These are phyloP conservation scores for Aspergillus nidulans DNA, from an alignment of 495 filamentous ascomycete species.

Conservation along the genomic window DNA sequence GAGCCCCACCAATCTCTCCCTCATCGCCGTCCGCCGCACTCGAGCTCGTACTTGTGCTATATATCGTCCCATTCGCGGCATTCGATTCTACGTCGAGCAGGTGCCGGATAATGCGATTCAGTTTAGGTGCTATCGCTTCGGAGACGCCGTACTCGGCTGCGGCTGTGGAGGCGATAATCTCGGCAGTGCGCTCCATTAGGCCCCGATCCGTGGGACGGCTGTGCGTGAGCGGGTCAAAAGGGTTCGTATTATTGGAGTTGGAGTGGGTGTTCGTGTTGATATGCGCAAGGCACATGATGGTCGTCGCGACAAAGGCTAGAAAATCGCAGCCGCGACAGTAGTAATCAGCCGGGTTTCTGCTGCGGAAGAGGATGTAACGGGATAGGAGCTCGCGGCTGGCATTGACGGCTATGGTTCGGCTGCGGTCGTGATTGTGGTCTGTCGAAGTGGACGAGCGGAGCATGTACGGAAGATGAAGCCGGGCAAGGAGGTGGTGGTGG, in stretches of 20 bases:
- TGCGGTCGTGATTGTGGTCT: conserved; percentile 25
- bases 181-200: conserved; percentile 36
- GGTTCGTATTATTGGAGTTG: not conserved
- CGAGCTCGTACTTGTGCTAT: conserved; percentile 19
- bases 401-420: conserved; percentile 37
- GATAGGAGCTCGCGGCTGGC: conserved; percentile 44
- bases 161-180: conserved; percentile 30
- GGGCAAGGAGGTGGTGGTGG: conserved; percentile 35
- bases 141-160: not conserved
- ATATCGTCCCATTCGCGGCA: conserved; percentile 18
- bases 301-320: conserved; percentile 44
- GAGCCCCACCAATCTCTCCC: conserved; percentile 7
- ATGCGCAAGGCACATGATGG: conserved; percentile 28
- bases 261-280: conserved; percentile 18
- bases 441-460: conserved; percentile 12
- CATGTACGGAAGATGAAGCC: conserved; percentile 32
- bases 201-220: conserved; percentile 40
- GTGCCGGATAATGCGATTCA: conserved; percentile 34
- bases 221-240: conserved; percentile 29
- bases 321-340: conserved; percentile 50
- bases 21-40: conserved; percentile 14
- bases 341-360: conserved; percentile 24
- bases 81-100: conserved; percentile 24
- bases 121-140: conserved; percentile 23
- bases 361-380: conserved; percentile 37